Conservation (phyloP, 2,329 filamentous ascomycete species). For the Xylariaceae sp. region DNA sequence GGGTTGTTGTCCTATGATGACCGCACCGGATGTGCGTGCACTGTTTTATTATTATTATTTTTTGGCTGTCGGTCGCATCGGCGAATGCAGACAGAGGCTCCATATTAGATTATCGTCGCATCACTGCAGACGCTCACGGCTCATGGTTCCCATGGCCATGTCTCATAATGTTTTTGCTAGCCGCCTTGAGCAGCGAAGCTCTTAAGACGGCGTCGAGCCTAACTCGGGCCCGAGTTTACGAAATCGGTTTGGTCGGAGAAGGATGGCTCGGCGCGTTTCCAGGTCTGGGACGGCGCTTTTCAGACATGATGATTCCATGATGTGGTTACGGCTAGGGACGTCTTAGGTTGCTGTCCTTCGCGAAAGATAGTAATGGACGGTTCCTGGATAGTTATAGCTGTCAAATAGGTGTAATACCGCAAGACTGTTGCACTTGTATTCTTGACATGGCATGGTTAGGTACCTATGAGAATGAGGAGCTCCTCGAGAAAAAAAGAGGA, state of each 20-base stretch:
- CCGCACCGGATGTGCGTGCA: neutral
- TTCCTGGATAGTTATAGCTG: slow-evolving; percentile 1
- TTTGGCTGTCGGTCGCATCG: neutral
- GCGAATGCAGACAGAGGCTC: neutral
- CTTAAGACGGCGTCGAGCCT: slow-evolving; percentile 26
- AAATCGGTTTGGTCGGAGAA: slow-evolving; percentile 21
- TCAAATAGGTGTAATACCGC: slow-evolving; percentile 7
- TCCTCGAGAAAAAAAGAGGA: neutral
- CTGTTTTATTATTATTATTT: neutral
- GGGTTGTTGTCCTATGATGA: neutral
- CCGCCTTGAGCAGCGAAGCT: slow-evolving; percentile 17
- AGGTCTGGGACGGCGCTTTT: slow-evolving; percentile 3
- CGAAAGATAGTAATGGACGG: neutral
- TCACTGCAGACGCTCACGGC: slow-evolving; percentile 3
- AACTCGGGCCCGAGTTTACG: slow-evolving; percentile 19
- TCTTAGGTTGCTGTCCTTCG: neutral
- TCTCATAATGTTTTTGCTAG: slow-evolving; percentile 19
- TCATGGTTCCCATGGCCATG: slow-evolving; percentile 1
- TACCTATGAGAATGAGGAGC: neutral
- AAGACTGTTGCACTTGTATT: neutral
- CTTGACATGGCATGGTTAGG: neutral
- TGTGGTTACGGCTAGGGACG: neutral
- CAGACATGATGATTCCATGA: neutral
- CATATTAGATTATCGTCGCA: slow-evolving; percentile 6
- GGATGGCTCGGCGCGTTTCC: slow-evolving; percentile 27